Evolutionary conservation across 2,329 filamentous ascomycete species (phyloP), one percentile per base, ranked within the genome.

Genomic region (Fusarium anguioides): DNA sequence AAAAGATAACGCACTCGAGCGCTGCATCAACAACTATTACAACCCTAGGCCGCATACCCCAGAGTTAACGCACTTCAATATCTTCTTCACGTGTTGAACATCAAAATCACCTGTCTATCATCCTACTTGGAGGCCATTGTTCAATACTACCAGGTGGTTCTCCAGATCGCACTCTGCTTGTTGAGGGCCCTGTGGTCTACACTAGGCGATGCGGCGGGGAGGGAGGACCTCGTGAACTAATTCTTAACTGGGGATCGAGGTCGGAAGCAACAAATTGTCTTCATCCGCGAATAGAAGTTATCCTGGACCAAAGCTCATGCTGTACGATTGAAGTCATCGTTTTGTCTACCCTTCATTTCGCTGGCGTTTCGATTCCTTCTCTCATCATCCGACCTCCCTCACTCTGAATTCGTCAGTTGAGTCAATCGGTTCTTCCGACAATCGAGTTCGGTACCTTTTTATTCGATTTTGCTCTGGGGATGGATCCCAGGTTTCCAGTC

Each of bases 401-500:
- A 18, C 37, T 12, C 41, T 55, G 26, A 33, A 9, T 45, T 49
- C 26, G 41, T 40, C 35, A 54, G 49, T 26, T n/a, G 37, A 52
- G 20, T 31, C 27, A 27, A 58, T 33, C 27, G n/a, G 37, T n/a
- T 40, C 49, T 26, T 54, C 48, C 33, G 36, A 36, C 29, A 26
- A 31, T 27, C 35, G 27, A 29, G 31, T 24, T 26, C 27, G 36
- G 46, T 14, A 21, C 46, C 36, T 41, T 52, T 23, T 45, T 49
- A 41, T 39, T 36, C 33, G 35, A 39, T 46, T 39, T 40, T 50
- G 50, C 50, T 42, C 39, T 63, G 78, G 86, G 85, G 69, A 91
- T 91, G 88, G 88, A 91, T 86, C 79, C 84, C 68, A 86, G 87
- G 70, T 88, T 87, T 74, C 75, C 83, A 44, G 81, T 84, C 69